Base-by-base conservation (phyloP, 108 stramenopile genomes). In the Discostella pseudostelligera region DNA sequence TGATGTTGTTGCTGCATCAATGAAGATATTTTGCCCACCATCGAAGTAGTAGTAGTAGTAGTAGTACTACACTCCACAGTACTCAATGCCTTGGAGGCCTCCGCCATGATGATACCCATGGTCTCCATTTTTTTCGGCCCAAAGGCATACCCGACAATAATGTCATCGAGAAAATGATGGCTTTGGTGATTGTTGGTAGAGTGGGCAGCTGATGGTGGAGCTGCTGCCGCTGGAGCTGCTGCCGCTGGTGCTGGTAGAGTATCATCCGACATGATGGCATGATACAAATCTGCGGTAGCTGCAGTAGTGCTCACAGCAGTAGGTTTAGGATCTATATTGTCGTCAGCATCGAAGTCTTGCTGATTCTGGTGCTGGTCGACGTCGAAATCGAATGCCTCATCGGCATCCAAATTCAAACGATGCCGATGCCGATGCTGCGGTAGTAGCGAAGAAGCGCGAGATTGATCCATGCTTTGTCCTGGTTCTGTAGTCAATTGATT, bases 41-140 rank as follows among this genome's bases (percentile, higher is more conserved):
- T 13, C 36, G 3, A 39, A 6, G 35, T 28, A 11, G 61, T 49
- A 35, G 2, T 13, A 28, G 21, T 67, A 43, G 44, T 62, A 16
- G 62, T 43, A 36, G 58, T 5, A 5, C 32, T 32, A 43, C 53
- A 69, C 24, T 40, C 80, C 25, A 79, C 50, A 2, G 71, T 76
- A 9, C 69, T 72, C 12, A 67, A 50, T 6, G 85, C 79, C 39
- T 77, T 83, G 51, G 84, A 82, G 0, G 93, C 89, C 65, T 90
- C 87, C 9, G 86, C 87, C 93, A 94, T 89, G 51, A 94, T 85
- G 14, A 81, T 65, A 20, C 83, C 83, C 93, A 94, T 94, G 16
- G 93, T 87, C 48, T 84, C 87, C 93, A 94, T 94, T 64, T 94
- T 94, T 70, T 94, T 94, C 0, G 83, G 84, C 12, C 89, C 92